Evolutionary conservation across 768 basidiomycete species (phyloP).

Genomic region (Leccinellum rugosiceps): DNA sequence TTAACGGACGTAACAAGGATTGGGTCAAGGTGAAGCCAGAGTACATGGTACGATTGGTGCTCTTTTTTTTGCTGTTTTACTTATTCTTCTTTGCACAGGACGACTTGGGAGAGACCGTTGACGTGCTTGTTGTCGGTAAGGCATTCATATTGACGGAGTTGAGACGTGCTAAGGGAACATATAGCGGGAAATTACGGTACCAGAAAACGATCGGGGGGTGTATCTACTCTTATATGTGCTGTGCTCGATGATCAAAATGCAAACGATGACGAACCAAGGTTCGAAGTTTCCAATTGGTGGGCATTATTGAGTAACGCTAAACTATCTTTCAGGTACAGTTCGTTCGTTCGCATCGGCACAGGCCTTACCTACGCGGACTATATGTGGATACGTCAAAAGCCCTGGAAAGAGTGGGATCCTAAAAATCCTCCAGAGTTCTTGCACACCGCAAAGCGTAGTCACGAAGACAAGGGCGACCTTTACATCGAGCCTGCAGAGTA

Average conservation of each 20-base stretch:
- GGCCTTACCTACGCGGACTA: constrained; percentile 87
- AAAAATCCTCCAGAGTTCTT: constrained; percentile 71
- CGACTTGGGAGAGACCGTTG: constrained; percentile 89
- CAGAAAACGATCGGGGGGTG: constrained; percentile 81
- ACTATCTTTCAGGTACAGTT: constrained; percentile 58
- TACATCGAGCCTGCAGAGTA: constrained; percentile 91
- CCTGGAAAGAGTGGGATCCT: constrained; percentile 80
- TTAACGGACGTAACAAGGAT: constrained; percentile 85
- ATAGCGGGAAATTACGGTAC: constrained; percentile 85
- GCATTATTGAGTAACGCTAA: neutral
- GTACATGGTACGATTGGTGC: constrained; percentile 59
- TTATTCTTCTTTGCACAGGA: constrained; percentile 46
- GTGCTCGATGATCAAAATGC: constrained; percentile 71
- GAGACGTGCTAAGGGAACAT: neutral
- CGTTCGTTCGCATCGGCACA: constrained; percentile 87
- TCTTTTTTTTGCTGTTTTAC: too few relatives aligned
- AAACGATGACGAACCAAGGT: constrained; percentile 61
- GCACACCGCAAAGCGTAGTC: constrained; percentile 52
- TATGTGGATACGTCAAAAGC: constrained; percentile 75
- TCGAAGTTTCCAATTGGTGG: constrained; percentile 10
- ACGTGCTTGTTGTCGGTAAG: constrained; percentile 86
- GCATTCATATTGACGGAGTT: neutral
- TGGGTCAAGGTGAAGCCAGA: constrained; percentile 97
- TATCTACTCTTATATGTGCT: constrained; percentile 87
- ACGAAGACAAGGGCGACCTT: constrained; percentile 85